A percentile compares a stretch with the other conserved stretches of the same genome.
phyloP scores from a whole-genome alignment of 495 filamentous ascomycete genomes.

The Neurospora sp. region DNA sequence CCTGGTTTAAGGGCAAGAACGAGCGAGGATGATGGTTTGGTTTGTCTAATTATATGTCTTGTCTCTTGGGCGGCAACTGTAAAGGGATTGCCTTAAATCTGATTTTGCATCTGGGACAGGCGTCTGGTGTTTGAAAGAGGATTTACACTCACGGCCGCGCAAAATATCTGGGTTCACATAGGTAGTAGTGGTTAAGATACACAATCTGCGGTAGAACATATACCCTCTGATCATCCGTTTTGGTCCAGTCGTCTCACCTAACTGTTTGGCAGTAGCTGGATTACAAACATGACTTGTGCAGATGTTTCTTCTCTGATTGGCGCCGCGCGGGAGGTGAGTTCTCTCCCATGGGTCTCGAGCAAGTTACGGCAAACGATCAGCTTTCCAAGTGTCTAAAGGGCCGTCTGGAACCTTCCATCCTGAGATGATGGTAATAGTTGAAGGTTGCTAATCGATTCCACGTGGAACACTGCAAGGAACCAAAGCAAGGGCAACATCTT shows the following conservation, averaged over 20 bases:
- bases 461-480: neutral
- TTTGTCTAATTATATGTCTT: neutral
- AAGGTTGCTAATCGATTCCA: neutral
- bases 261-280: neutral
- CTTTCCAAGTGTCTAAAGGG: neutral
- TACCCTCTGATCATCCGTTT: neutral
- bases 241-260: neutral
- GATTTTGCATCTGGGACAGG: slow-evolving; percentile 14
- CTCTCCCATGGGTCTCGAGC: neutral
- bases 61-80: neutral
- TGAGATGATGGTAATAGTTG: neutral
- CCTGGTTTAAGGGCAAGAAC: slow-evolving; percentile 21
- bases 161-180: slow-evolving; percentile 1
- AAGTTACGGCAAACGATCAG: neutral
- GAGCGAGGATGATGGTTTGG: neutral
- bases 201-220: neutral
- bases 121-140: slow-evolving; percentile 19
- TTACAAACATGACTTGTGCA: neutral
- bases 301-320: neutral
- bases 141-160: neutral
- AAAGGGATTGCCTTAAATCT: neutral
- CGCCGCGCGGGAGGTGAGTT: neutral
- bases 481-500: neutral
- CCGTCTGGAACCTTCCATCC: neutral
- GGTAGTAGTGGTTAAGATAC: slow-evolving; percentile 1